Base-by-base conservation (phyloP, 257 asterid genomes). In the Coffea canephora region DNA sequence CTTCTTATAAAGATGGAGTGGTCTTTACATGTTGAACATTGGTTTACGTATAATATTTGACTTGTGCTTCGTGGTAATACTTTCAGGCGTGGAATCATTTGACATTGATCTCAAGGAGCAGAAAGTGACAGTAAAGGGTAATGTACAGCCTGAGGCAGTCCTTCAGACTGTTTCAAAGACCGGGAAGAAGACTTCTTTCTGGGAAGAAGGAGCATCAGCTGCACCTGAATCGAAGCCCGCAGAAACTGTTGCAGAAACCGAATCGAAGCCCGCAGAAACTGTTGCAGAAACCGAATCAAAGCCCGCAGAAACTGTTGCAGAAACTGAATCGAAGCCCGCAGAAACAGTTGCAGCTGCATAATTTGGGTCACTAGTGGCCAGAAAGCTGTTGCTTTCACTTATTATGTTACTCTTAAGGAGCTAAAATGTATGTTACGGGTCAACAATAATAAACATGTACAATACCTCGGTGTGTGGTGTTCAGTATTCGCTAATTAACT, bases 91-190 rank as follows among this genome's bases (percentile, higher is more conserved):
- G 50, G 98, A 93, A 68, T 88, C 96, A 34, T 95, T 80, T 70
- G 97, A 95, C 82, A 89, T 95, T 74, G 88, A 95, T 87, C 15
- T 91, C 19, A 85, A 95, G 84, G 87, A 88, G 91, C 99, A 95
- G 81, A 95, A 93, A 83, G 98, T 95, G 92, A 93, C 99, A 0
- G 97, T 95, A 79, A 91, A 83, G 69, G 95, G 97, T 79, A 91
- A 87, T 71, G 94, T 95, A 73, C 82, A 89, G 84, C 93, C 97
- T 0, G 96, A 95, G 31, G 91, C 92, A 5, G 97, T 95, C 79
- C 82, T 91, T 55, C 91, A 91, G 82, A 91, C 98, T 27, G 98
- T 95, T 84, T 91, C 93, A 10, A 93, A 95, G 90, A 93, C 99
- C 0, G 98, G 99, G 25, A 94, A 95, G 88, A 90, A 90, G 68